These are phyloP conservation scores for Rutstroemia sp. DNA, from an alignment of 2,329 filamentous ascomycete species.

Conservation along the genomic window DNA sequence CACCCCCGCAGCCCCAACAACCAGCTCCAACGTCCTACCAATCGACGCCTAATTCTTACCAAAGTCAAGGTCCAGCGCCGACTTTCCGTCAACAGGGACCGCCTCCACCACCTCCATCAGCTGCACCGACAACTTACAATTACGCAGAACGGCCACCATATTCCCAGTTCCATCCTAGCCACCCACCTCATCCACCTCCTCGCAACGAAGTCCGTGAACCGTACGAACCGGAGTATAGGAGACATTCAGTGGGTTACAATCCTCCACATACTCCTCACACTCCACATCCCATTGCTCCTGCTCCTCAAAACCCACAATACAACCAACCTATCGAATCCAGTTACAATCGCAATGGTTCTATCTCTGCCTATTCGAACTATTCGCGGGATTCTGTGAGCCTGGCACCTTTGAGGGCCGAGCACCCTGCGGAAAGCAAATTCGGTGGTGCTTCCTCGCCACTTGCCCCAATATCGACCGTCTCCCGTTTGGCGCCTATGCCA, in stretches of 20 bases:
- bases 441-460: constrained; percentile 22
- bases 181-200: constrained; percentile 4
- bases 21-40: background rate
- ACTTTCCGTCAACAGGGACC: constrained; percentile 8
- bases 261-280: background rate
- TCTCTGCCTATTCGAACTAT: background rate
- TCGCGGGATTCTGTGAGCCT: constrained; percentile 10
- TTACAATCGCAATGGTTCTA: constrained; percentile 1
- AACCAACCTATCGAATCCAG: background rate
- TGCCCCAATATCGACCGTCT: constrained; percentile 14
- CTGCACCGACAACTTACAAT: background rate
- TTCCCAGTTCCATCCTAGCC: constrained; percentile 9
- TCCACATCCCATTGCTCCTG: background rate
- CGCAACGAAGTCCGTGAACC: constrained; percentile 11
- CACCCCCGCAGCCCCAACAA: background rate
- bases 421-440: constrained; percentile 13
- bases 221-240: constrained; percentile 19
- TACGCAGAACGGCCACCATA: constrained; percentile 1
- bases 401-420: constrained; percentile 14
- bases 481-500: constrained; percentile 8
- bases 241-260: constrained; percentile 11
- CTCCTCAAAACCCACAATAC: background rate
- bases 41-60: background rate
- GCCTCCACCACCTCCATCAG: constrained; percentile 14
- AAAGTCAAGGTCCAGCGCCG: background rate